A percentile compares a stretch with the other conserved stretches of the same genome.
Evolutionary conservation across 352 stramenopile species (phyloP).

Genomic region (Pythium biforme): DNA sequence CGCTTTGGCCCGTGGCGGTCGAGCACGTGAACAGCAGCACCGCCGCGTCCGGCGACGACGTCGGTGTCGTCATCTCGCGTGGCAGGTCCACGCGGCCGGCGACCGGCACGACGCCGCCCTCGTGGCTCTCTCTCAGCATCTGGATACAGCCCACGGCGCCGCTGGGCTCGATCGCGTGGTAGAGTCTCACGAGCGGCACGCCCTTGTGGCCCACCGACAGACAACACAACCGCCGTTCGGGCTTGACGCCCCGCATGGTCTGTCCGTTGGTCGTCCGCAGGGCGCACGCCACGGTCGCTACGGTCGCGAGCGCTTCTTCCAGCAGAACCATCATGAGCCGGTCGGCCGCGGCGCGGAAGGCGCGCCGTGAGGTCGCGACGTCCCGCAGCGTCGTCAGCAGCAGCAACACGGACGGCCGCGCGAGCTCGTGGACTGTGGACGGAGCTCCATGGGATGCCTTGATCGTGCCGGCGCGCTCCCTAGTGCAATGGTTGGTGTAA

Average conservation of each 20-base stretch:
- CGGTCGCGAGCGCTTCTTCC: conserved; percentile 45
- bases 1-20: conserved; percentile 1
- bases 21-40: conserved; percentile 13
- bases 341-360: conserved; percentile 39
- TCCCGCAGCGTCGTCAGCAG: conserved; percentile 53
- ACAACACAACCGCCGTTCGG: conserved; percentile 32
- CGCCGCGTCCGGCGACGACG: background rate
- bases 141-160: conserved; percentile 28
- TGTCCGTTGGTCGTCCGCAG: conserved; percentile 35
- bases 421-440: conserved; percentile 1
- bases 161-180: conserved; percentile 49
- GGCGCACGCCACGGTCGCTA: conserved; percentile 34
- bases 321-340: conserved; percentile 62
- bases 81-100: conserved; percentile 26
- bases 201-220: conserved; percentile 42
- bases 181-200: conserved; percentile 45
- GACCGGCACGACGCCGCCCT: background rate
- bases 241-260: conserved; percentile 31
- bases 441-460: background rate
- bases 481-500: background rate
- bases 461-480: background rate
- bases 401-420: conserved; percentile 35
- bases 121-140: background rate
- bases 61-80: background rate
- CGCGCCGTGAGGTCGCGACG: conserved; percentile 11